Percentiles rank a stretch among this genome's conserved stretches.
Conservation (phyloP, 805 yeast species). For the Candida vaughaniae region DNA sequence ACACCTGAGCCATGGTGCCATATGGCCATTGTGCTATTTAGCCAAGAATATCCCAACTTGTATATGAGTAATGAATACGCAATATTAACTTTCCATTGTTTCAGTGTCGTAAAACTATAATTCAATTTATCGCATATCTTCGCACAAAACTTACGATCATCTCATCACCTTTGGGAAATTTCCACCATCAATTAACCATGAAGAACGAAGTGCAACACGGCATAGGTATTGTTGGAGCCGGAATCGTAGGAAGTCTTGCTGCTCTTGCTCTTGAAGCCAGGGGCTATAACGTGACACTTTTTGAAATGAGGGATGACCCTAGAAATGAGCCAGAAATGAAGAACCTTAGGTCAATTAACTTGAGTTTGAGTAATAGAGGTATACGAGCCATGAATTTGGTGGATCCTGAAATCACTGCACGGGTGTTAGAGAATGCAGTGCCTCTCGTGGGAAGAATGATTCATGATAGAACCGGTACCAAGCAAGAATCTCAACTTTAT, state of each 20-base stretch:
- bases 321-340: slow-evolving; percentile 51
- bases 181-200: too few species aligned
- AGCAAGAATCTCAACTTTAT: slow-evolving; percentile 66
- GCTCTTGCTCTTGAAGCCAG: slow-evolving; percentile 75
- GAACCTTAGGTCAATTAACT: slow-evolving; percentile 68
- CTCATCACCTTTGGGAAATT: too few species aligned
- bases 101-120: too few species aligned
- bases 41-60: too few species aligned
- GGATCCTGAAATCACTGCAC: slow-evolving; percentile 54
- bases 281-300: slow-evolving; percentile 71
- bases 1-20: too few species aligned
- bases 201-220: slow-evolving; percentile 12
- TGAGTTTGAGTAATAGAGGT: slow-evolving; percentile 88
- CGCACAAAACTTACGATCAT: too few species aligned
- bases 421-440: slow-evolving; percentile 59
- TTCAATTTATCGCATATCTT: too few species aligned
- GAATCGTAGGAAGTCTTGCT: slow-evolving; percentile 82
- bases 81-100: too few species aligned
- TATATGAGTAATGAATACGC: too few species aligned
- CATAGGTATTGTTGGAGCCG: slow-evolving; percentile 78
- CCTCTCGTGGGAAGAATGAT: slow-evolving; percentile 93
- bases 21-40: too few species aligned
- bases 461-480: slow-evolving; percentile 60
- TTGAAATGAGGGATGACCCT: slow-evolving; percentile 72
- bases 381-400: slow-evolving; percentile 65